These are phyloP conservation scores for Calonectria pseudoturangicola DNA, from an alignment of 2,329 filamentous ascomycete genomes.

Conservation along the genomic window DNA sequence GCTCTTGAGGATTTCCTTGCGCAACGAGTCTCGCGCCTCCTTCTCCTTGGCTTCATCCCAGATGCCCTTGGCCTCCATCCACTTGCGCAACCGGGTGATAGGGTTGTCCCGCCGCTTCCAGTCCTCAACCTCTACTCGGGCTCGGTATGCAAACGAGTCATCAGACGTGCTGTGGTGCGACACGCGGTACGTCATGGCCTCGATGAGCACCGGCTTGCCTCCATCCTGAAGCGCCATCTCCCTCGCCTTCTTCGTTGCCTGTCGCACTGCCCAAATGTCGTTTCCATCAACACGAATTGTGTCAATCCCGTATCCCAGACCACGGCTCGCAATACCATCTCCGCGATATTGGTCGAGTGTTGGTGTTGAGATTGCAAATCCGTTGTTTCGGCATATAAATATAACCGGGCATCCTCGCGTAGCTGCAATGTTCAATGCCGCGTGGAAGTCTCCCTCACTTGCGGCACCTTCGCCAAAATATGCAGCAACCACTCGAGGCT, in stretches of 20 bases:
- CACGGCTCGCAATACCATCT: slow-evolving; percentile 91
- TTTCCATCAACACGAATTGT: slow-evolving; percentile 96
- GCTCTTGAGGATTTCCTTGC: slow-evolving; percentile 86
- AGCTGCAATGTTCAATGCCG: slow-evolving; percentile 91
- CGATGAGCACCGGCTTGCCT: slow-evolving; percentile 89
- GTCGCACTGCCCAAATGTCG: slow-evolving; percentile 91
- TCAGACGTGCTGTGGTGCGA: slow-evolving; percentile 98
- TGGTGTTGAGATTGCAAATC: slow-evolving; percentile 92
- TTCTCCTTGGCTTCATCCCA: slow-evolving; percentile 93
- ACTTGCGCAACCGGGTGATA: slow-evolving; percentile 89
- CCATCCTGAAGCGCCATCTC: slow-evolving; percentile 86
- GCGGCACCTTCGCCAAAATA: slow-evolving; percentile 96
- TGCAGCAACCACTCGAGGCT: slow-evolving; percentile 83
- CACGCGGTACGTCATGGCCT: slow-evolving; percentile 99
- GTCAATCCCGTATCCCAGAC: slow-evolving; percentile 94
- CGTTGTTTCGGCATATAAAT: slow-evolving; percentile 95
- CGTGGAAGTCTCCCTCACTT: slow-evolving; percentile 94
- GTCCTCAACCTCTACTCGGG: slow-evolving; percentile 93
- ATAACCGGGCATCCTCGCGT: slow-evolving; percentile 91
- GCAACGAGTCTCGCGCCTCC: slow-evolving; percentile 77
- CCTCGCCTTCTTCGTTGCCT: slow-evolving; percentile 86
- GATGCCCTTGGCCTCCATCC: slow-evolving; percentile 86
- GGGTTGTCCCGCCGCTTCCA: slow-evolving; percentile 96
- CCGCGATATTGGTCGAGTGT: slow-evolving; percentile 94
- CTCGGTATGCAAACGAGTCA: slow-evolving; percentile 96